phyloP scores from a whole-genome alignment of 352 stramenopile species.

The Phytopythium kandeliae region DNA sequence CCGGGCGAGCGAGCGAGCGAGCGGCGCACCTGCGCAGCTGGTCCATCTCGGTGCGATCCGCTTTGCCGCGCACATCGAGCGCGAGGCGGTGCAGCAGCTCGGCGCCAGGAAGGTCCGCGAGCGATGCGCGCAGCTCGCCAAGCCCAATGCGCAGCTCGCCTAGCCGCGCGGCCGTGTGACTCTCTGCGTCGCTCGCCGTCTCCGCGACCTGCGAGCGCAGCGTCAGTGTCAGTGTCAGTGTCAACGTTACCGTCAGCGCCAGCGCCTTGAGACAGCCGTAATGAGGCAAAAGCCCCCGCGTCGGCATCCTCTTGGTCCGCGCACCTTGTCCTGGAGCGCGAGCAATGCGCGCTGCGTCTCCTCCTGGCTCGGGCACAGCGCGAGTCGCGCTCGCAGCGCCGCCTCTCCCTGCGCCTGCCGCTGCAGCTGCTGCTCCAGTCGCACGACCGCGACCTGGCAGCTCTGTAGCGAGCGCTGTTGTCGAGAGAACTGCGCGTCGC shows the following conservation, averaged over 20 bases:
- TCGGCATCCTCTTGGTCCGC: no score
- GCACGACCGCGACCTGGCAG: constrained; percentile 33
- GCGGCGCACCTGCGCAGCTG: constrained; percentile 21
- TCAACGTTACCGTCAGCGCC: no score
- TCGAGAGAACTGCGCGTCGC: constrained; percentile 47
- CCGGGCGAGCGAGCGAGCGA: no score
- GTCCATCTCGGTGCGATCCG: constrained; percentile 51
- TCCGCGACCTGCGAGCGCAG: constrained; percentile 12
- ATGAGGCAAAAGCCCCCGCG: no score
- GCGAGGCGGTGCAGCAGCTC: constrained; percentile 44
- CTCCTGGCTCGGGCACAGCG: constrained; percentile 51
- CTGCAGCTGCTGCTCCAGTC: constrained; percentile 38
- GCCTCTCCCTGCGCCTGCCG: constrained; percentile 38
- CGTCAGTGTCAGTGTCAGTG: no score
- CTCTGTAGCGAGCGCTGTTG: constrained; percentile 31
- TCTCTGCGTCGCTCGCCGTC: constrained; percentile 39
- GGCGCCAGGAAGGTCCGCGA: constrained; percentile 38
- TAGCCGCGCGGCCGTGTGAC: constrained; percentile 38
- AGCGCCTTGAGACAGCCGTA: no score
- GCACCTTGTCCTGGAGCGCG: constrained; percentile 49
- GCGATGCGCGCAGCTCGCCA: constrained; percentile 37
- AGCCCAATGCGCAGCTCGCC: constrained; percentile 55
- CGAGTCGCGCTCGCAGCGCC: constrained; percentile 35
- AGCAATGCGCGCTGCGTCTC: constrained; percentile 51
- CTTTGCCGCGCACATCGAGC: constrained; percentile 38